These are phyloP conservation scores for Protea cynaroides DNA, from an alignment of 164 flowering plant species.

Conservation along the genomic window DNA sequence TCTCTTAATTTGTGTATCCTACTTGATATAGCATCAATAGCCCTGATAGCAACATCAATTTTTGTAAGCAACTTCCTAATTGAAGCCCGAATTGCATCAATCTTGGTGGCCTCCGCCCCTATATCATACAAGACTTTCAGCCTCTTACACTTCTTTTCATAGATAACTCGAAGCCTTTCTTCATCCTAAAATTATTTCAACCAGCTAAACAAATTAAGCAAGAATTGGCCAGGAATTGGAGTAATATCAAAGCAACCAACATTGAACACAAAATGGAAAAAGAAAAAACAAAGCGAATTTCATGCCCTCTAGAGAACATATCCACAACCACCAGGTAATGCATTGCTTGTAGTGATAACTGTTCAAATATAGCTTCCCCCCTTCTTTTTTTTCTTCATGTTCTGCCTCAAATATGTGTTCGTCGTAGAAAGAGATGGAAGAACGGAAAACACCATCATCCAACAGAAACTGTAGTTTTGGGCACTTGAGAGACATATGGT, in stretches of 20 bases:
- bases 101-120: slow-evolving; percentile 83
- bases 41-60: slow-evolving; percentile 51
- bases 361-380: no score
- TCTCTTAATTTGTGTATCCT: slow-evolving; percentile 86
- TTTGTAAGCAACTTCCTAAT: slow-evolving; percentile 59
- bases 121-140: slow-evolving; percentile 56
- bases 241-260: slow-evolving; percentile 14
- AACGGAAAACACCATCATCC: no score
- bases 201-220: slow-evolving; percentile 25
- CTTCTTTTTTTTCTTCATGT: no score
- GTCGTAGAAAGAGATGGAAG: no score
- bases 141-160: slow-evolving; percentile 74
- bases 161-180: slow-evolving; percentile 68
- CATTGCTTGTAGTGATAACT: no score
- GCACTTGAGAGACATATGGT: no score
- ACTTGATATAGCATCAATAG: slow-evolving; percentile 64
- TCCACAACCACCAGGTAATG: no score
- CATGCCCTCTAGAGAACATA: background rate
- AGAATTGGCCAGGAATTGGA: slow-evolving; percentile 12
- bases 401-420: no score
- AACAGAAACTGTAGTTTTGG: no score
- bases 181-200: slow-evolving; percentile 63
- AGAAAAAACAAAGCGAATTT: background rate
- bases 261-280: no score
- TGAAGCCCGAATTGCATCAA: slow-evolving; percentile 70